Evolutionary conservation across 306 rosid genomes (phyloP).

Genomic region (Trifolium fragiferum): DNA sequence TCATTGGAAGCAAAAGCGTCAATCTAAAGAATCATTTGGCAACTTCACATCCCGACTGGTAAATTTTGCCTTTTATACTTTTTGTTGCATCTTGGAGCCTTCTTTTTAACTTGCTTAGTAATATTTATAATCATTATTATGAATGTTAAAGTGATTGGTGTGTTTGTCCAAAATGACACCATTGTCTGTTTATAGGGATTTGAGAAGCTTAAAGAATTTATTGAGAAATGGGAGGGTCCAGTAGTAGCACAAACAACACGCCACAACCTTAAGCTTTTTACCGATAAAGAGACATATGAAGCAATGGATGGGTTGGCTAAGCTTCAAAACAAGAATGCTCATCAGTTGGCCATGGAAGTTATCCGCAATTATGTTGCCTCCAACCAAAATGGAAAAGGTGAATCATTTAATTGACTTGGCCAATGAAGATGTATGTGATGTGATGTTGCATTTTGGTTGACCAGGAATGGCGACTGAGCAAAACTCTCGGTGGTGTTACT

Average conservation of each 20-base stretch:
- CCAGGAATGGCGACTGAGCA: slow-evolving; percentile 30
- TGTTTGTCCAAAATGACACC: slow-evolving; percentile 37
- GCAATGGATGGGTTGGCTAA: slow-evolving; percentile 77
- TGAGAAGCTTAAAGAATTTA: slow-evolving; percentile 75
- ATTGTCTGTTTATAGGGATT: slow-evolving; percentile 70
- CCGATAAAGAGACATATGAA: slow-evolving; percentile 85
- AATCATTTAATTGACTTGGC: slow-evolving; percentile 51
- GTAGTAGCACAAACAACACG: slow-evolving; percentile 57
- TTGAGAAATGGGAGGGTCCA: slow-evolving; percentile 94
- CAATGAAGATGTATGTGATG: slow-evolving; percentile 34
- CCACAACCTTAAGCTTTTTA: slow-evolving; percentile 80
- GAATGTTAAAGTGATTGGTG: slow-evolving; percentile 11
- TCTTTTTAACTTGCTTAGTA: slow-evolving; percentile 3
- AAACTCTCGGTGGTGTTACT: slow-evolving; percentile 53
- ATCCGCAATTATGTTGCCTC: slow-evolving; percentile 82
- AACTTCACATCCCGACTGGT: slow-evolving; percentile 79
- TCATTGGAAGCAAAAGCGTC: slow-evolving; percentile 86
- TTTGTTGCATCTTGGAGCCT: slow-evolving; percentile 6
- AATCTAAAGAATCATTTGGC: slow-evolving; percentile 94
- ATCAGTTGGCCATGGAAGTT: slow-evolving; percentile 90
- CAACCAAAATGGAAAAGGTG: slow-evolving; percentile 78
- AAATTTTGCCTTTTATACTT: slow-evolving; percentile 39
- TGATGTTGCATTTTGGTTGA: slow-evolving; percentile 34
- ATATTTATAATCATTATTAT: not conserved
- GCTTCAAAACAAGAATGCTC: slow-evolving; percentile 87